Base-by-base conservation (phyloP, 306 rosid genomes). In the Arachis stenosperma region DNA sequence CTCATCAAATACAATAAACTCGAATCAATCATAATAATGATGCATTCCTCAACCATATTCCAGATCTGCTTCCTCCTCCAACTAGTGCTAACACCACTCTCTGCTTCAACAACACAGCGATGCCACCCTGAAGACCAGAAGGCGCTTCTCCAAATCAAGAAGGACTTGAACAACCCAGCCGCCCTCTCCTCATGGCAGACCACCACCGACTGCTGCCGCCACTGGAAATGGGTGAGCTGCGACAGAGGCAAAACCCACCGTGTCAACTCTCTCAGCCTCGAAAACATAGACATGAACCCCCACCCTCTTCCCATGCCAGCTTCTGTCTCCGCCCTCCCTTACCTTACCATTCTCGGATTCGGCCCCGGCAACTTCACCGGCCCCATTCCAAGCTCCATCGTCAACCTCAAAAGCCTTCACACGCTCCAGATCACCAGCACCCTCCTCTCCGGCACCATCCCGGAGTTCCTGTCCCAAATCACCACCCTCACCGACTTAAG, bases 181-280 rank as follows among this genome's bases (percentile, higher is more conserved):
- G 17, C 70, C 33, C 84, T 86, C 33, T 10, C 83, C 61, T 86
- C 90, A 1, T 88, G 89, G 90, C 55, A 84, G 0, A 58, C 90
- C 43, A 11, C 73, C 73, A 61, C 64, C 5, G 90, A 88, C 15
- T 84, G 90, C 30, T 88, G 93, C 12, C 43, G 65, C 2, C 4
- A 0, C 0, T 88, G 90, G 90, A 61, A 81, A 69, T 11, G 62
- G 7, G 83, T 81, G 68, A 12, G 15, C 1, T 86, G 93, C 41
- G 67, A 81, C 15, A 33, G 39, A 40, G 77, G 4, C 37, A 33
- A 30, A 9, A 57, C 86, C 17, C 60, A 84, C 78, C 84, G 84
- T 37, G 73, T 88, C 61, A 60, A 46, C 78, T 73, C 81, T 41
- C 79, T 86, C 40, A 30, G 67, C 42, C 54, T 88, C 71, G 8